Evolutionary conservation across 208 protist species (phyloP).

Genomic region (Crithidia fasciculata): DNA sequence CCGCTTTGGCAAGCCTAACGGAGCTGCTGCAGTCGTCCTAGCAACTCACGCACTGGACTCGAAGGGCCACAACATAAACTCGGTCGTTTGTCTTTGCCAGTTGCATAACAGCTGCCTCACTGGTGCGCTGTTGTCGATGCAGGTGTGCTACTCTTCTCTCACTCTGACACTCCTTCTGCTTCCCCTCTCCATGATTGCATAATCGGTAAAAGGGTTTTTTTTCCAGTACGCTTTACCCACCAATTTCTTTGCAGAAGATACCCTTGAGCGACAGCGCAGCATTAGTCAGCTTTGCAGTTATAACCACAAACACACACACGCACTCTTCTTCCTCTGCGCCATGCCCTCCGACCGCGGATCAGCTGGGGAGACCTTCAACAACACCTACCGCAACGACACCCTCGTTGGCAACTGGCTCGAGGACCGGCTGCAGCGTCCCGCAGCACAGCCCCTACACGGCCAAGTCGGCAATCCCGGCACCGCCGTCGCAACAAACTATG

Average conservation of each 20-base stretch:
- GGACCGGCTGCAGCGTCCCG: slow-evolving; percentile 30
- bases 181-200: background rate
- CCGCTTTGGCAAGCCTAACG: too few species aligned
- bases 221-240: too few species aligned
- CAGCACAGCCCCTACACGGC: background rate
- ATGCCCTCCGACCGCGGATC: slow-evolving; percentile 5
- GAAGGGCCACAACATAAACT: too few species aligned
- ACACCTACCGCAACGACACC: slow-evolving; percentile 68
- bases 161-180: background rate
- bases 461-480: background rate
- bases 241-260: too few species aligned
- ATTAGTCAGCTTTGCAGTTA: too few species aligned
- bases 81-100: too few species aligned
- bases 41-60: too few species aligned
- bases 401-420: slow-evolving; percentile 82
- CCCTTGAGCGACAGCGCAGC: too few species aligned
- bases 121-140: too few species aligned
- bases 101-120: too few species aligned
- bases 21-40: too few species aligned
- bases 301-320: background rate
- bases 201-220: background rate
- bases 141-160: background rate
- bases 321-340: background rate
- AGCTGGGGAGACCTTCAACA: slow-evolving; percentile 38
- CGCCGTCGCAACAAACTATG: background rate